Base-by-base conservation (phyloP, 129 eudicot genomes). In the Centrapalus pauciflorus region DNA sequence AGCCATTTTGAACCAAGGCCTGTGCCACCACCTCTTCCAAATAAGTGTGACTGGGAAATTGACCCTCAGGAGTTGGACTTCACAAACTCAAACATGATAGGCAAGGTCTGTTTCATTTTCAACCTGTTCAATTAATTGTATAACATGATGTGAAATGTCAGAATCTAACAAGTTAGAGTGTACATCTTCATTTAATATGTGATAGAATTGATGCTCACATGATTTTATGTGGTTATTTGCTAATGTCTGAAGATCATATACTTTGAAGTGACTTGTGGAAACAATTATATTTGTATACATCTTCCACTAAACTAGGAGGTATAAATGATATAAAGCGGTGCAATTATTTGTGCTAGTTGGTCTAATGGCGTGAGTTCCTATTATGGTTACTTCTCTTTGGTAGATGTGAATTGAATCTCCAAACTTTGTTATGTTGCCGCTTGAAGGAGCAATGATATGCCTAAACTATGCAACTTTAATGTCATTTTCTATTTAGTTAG, bases 11-110 rank as follows among this genome's bases (percentile, higher is more conserved):
- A 93, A 68, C 96, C 95, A 40, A 84, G 83, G 60, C 92, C 99
- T 55, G 99, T 93, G 55, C 83, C 93, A 34, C 99, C 99, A 25
- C 99, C 99, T 77, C 77, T 93, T 63, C 81, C 99, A 6, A 89
- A 89, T 56, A 93, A 93, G 74, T 93, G 96, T 62, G 99, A 93
- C 65, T 93, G 99, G 99, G 99, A 93, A 77, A 82, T 93, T 69
- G 99, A 93, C 35, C 99, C 96, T 48, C 12, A 61, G 16, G 99
- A 93, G 77, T 81, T 93, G 73, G 96, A 93, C 82, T 93, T 93
- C 74, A 76, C 93, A 37, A 84, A 75, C 64, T 84, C 99, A 19
- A 54, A 62, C 56, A 83, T 82, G 54, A 90, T 93, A 9, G 96
- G 99, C 66, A 93, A 93, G 96, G 99, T 93, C 19, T 43, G 83